Conservation (phyloP, 148 eudicot genomes). For the Selenicereus undatus region DNA sequence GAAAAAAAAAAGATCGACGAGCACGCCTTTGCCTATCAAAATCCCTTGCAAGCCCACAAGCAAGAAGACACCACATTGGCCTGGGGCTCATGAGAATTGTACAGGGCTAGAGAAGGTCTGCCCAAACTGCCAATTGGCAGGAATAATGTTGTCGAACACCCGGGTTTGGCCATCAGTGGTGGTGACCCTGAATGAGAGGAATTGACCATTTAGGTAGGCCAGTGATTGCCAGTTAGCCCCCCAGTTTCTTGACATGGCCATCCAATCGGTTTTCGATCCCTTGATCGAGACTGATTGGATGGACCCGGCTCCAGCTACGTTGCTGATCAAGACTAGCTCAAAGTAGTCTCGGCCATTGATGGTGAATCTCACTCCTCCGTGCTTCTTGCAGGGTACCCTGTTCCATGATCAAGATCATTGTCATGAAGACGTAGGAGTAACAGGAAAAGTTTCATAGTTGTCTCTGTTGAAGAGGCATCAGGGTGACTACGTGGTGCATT, state of each 20-base stretch:
- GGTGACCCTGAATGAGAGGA: conserved; percentile 67
- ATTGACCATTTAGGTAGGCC: conserved; percentile 58
- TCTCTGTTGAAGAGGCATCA: too few species aligned
- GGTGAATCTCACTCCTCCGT: conserved; percentile 82
- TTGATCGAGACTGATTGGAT: conserved; percentile 58
- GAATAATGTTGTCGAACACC: conserved; percentile 38
- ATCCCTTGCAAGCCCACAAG: neutral
- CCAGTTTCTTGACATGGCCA: conserved; percentile 83
- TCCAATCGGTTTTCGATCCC: conserved; percentile 67
- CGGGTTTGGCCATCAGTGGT: conserved; percentile 56
- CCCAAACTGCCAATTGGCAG: conserved; percentile 73
- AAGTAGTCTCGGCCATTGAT: conserved; percentile 77
- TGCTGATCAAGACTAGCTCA: conserved; percentile 69
- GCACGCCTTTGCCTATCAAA: neutral
- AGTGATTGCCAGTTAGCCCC: conserved; percentile 97
- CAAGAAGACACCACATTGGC: neutral
- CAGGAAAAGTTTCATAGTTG: too few species aligned
- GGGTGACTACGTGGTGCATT: too few species aligned
- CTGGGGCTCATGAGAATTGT: conserved; percentile 36
- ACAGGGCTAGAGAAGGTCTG: conserved; percentile 57
- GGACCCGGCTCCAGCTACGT: conserved; percentile 76
- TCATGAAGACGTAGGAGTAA: neutral
- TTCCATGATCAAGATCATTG: neutral
- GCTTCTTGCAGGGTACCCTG: conserved; percentile 81
- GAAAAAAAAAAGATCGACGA: neutral